Percentiles rank a stretch among this genome's conserved stretches.
Conservation (phyloP, 768 basidiomycete species). For the Leccinum variicolor region DNA sequence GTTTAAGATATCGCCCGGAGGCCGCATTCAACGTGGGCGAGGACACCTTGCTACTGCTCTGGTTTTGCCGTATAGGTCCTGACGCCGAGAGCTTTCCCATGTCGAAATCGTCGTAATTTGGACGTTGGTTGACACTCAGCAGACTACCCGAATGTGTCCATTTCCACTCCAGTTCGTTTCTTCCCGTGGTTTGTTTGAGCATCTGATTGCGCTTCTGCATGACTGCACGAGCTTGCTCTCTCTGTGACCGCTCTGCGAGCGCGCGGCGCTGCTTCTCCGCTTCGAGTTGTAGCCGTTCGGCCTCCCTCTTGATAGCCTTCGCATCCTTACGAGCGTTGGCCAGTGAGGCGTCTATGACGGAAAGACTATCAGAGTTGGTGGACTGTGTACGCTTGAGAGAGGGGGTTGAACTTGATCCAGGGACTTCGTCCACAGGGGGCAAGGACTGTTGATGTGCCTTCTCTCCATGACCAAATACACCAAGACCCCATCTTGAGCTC, state of each 20-base stretch:
- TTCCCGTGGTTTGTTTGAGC: slow-evolving; percentile 51
- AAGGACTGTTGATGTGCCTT: slow-evolving; percentile 59
- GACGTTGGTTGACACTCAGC: slow-evolving; percentile 39
- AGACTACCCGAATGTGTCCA: slow-evolving; percentile 39
- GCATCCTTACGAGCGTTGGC: slow-evolving; percentile 48
- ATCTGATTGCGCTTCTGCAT: slow-evolving; percentile 85
- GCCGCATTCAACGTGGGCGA: slow-evolving; percentile 59
- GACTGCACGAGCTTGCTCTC: slow-evolving; percentile 89
- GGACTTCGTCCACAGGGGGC: slow-evolving; percentile 72
- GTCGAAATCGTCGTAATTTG: slow-evolving; percentile 23
- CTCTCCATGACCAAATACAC: slow-evolving; percentile 70
- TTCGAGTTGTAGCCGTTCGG: slow-evolving; percentile 71
- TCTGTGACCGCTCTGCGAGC: slow-evolving; percentile 66
- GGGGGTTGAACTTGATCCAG: slow-evolving; percentile 51
- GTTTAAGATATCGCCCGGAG: slow-evolving; percentile 51
- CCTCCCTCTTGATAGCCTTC: slow-evolving; percentile 81
- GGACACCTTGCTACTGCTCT: slow-evolving; percentile 37
- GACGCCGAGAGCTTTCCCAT: slow-evolving; percentile 55
- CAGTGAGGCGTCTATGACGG: slow-evolving; percentile 48
- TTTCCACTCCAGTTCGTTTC: slow-evolving; percentile 64
- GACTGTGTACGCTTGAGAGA: slow-evolving; percentile 80
- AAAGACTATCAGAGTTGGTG: slow-evolving; percentile 69
- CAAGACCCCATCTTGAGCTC: slow-evolving; percentile 59
- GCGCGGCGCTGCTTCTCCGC: slow-evolving; percentile 83
- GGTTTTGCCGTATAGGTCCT: slow-evolving; percentile 63